A percentile compares a stretch with the other conserved stretches of the same genome.
Evolutionary conservation across 1,284 basidiomycete species (phyloP).

Genomic region (Ustilago xerochloae): DNA sequence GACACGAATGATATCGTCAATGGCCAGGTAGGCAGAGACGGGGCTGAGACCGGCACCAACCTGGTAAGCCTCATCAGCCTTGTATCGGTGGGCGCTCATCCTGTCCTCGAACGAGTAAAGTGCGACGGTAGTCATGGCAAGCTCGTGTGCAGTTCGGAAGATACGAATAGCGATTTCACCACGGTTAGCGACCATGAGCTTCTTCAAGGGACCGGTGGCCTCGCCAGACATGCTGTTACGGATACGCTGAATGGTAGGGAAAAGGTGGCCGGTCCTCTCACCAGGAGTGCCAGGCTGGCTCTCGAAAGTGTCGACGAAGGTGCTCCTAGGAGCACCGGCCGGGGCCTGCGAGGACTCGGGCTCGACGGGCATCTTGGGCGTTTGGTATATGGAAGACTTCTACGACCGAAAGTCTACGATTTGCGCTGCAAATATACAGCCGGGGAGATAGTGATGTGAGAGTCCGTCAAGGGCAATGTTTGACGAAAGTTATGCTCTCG

Average conservation of each 20-base stretch:
- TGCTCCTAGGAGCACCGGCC: slow-evolving; percentile 46
- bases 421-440: too few relatives aligned
- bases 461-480: too few relatives aligned
- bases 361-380: slow-evolving; percentile 37
- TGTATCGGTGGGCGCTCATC: slow-evolving; percentile 95
- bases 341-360: slow-evolving; percentile 55
- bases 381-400: not conserved
- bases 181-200: slow-evolving; percentile 67
- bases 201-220: slow-evolving; percentile 54
- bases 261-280: slow-evolving; percentile 59
- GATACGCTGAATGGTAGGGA: slow-evolving; percentile 63
- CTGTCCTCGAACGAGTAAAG: slow-evolving; percentile 98
- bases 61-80: slow-evolving; percentile 98
- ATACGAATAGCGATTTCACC: slow-evolving; percentile 95
- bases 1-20: slow-evolving; percentile 88
- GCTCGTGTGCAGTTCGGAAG: slow-evolving; percentile 97
- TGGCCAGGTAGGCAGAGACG: slow-evolving; percentile 94
- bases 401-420: not conserved
- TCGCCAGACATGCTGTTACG: slow-evolving; percentile 55
- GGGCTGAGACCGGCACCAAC: slow-evolving; percentile 95
- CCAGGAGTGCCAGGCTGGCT: slow-evolving; percentile 62
- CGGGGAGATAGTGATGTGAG: too few relatives aligned
- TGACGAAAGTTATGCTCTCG: slow-evolving; percentile 1
- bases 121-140: slow-evolving; percentile 98
- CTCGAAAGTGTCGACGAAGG: slow-evolving; percentile 63